phyloP scores from a whole-genome alignment of 345 rosid species.

The Atalantia buxifolia region DNA sequence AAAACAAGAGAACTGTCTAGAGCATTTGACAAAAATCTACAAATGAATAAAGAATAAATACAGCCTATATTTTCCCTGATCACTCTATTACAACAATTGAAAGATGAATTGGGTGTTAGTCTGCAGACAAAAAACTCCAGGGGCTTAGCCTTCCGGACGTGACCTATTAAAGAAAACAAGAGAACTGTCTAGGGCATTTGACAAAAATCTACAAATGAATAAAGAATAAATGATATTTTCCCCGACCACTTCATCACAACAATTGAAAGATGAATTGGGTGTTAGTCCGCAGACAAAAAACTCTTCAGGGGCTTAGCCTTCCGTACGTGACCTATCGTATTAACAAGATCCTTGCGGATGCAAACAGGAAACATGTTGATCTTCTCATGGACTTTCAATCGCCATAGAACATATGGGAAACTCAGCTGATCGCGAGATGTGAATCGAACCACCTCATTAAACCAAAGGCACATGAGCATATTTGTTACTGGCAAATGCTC shows the following conservation, averaged over 20 bases:
- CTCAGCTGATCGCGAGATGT: conserved; percentile 95
- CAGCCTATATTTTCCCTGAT: not conserved
- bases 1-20: not conserved
- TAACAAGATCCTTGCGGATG: conserved; percentile 88
- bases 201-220: conserved; percentile 7
- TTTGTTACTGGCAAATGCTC: conserved; percentile 72
- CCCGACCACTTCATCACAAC: conserved; percentile 1
- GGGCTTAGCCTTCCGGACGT: conserved; percentile 84
- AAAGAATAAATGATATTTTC: not conserved
- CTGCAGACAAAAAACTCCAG: conserved; percentile 22
- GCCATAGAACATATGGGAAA: conserved; percentile 90
- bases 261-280: not conserved
- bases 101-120: not conserved
- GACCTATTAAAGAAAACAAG: conserved; percentile 36
- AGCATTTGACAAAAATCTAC: not conserved
- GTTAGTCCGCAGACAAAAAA: conserved; percentile 3
- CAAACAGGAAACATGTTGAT: conserved; percentile 88
- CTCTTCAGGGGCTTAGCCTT: conserved; percentile 72
- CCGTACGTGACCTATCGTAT: conserved; percentile 82
- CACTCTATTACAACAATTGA: conserved; percentile 4
- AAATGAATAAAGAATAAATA: conserved; percentile 8
- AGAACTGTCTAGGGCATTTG: not conserved
- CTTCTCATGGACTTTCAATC: conserved; percentile 63
- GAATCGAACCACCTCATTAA: conserved; percentile 88
- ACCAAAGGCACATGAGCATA: conserved; percentile 95